phyloP scores from a whole-genome alignment of 2,329 filamentous ascomycete species.

The Alternaria conjuncta region DNA sequence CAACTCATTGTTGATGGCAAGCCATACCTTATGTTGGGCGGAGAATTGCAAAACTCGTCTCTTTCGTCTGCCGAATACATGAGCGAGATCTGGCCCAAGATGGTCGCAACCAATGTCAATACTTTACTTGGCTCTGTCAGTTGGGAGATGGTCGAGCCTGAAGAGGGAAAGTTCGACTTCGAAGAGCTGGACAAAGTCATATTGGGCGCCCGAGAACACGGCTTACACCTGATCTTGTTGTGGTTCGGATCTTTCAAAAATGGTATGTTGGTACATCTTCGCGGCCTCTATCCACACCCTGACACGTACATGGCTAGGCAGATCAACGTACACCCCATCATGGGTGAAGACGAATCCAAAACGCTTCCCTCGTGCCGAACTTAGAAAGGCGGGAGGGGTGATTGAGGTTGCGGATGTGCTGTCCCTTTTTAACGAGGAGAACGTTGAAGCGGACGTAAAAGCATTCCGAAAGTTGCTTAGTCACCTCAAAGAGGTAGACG shows the following conservation, averaged over 20 bases:
- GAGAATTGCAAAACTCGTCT: slow-evolving; percentile 57
- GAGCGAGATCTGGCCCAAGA: slow-evolving; percentile 53
- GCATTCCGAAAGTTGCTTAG: slow-evolving; percentile 50
- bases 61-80: slow-evolving; percentile 55
- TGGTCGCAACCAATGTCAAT: slow-evolving; percentile 52
- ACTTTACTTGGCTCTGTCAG: slow-evolving; percentile 55
- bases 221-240: slow-evolving; percentile 51
- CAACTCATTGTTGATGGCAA: slow-evolving; percentile 54
- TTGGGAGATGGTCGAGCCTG: slow-evolving; percentile 57
- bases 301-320: background rate
- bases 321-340: slow-evolving; percentile 33
- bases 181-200: slow-evolving; percentile 51
- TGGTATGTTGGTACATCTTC: slow-evolving; percentile 23
- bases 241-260: slow-evolving; percentile 61
- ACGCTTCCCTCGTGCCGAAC: slow-evolving; percentile 38
- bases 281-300: background rate
- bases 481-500: slow-evolving; percentile 55
- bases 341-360: slow-evolving; percentile 45
- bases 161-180: slow-evolving; percentile 54
- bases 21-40: slow-evolving; percentile 55
- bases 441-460: slow-evolving; percentile 46
- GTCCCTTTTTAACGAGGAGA: slow-evolving; percentile 45
- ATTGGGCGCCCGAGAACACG: slow-evolving; percentile 46
- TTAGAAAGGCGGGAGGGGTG: slow-evolving; percentile 26
- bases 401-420: slow-evolving; percentile 29